Base-by-base conservation (phyloP, 2,329 filamentous ascomycete genomes). In the Simplicillium sp. region DNA sequence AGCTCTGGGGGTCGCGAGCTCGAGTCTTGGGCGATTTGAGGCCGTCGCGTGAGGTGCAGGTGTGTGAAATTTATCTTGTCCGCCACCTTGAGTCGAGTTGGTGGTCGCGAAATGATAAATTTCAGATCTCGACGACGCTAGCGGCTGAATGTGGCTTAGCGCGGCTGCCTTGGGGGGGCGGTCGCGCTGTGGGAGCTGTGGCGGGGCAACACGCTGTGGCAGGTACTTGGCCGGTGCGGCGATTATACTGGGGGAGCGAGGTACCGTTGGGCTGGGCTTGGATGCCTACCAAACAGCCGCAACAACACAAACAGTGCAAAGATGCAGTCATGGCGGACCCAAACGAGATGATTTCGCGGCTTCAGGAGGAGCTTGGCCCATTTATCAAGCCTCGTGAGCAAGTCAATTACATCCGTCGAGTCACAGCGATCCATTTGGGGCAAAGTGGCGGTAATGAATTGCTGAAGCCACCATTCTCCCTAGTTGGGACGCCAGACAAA, bases 301-400 rank as follows among this genome's bases (percentile, higher is more conserved):
- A 41, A 14, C 20, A 25, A 25, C 20, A 25, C 20, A 9, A 25
- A 25, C n/a, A n/a, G n/a, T 25, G 20, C 20, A 25, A 25, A 25
- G 20, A 25, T 25, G 20, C 20, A 25, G 20, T 25, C 20, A 25
- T 25, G 20, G 20, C 20, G 20, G 20, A 25, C 9, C 20, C 20
- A 25, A 25, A 25, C 20, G 20, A 5, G 20, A 6, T 25, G 20
- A 25, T 25, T 25, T 25, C 20, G 20, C 5, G 20, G 33, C 14
- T 73, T 29, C 64, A 68, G 41, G 56, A 60, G 33, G 59, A 57
- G 14, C 62, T 82, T 16, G 59, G 65, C 29, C 69, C 72, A 4
- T 77, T 68, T 45, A 62, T 80, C 42, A 75, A 73, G 39, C 67
- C 72, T 20, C 68, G 75, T 18, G 74, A 80, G 43, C 73, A 82